phyloP scores from a whole-genome alignment of 768 basidiomycete genomes.

The Trametes elegans region DNA sequence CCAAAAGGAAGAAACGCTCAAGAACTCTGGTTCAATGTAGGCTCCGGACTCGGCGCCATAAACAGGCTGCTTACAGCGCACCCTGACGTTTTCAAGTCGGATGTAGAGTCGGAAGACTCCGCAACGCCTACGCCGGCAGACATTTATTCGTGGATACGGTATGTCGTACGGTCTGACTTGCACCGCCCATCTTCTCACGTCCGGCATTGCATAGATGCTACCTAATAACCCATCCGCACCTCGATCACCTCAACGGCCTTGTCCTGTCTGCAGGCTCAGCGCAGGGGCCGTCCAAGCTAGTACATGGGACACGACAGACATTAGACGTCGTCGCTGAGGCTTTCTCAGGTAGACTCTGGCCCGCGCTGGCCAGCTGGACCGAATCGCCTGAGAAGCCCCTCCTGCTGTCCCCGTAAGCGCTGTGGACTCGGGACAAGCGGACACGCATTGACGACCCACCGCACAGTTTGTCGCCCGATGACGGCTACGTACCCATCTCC shows the following conservation, averaged over 20 bases:
- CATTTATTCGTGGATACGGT: slow-evolving; percentile 44
- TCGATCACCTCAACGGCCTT: slow-evolving; percentile 86
- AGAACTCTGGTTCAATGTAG: slow-evolving; percentile 36
- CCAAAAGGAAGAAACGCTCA: not conserved
- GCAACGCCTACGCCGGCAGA: slow-evolving; percentile 40
- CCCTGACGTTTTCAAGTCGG: slow-evolving; percentile 51
- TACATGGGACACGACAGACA: slow-evolving; percentile 59
- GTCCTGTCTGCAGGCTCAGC: slow-evolving; percentile 83
- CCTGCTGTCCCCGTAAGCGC: slow-evolving; percentile 60
- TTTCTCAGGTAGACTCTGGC: slow-evolving; percentile 83
- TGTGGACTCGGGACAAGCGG: slow-evolving; percentile 4
- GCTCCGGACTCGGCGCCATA: slow-evolving; percentile 85
- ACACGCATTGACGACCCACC: not conserved
- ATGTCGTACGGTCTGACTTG: not conserved
- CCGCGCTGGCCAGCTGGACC: slow-evolving; percentile 75
- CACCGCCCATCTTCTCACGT: not conserved
- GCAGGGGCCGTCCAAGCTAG: slow-evolving; percentile 55
- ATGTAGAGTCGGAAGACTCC: slow-evolving; percentile 15
- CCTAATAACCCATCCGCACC: slow-evolving; percentile 84
- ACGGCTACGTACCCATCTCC: slow-evolving; percentile 50
- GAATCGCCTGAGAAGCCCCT: slow-evolving; percentile 60
- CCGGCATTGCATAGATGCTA: slow-evolving; percentile 55
- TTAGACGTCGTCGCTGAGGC: slow-evolving; percentile 68
- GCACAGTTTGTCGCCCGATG: slow-evolving; percentile 49
- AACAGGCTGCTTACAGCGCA: slow-evolving; percentile 54